These are phyloP conservation scores for Monosiga brevicollis DNA, from an alignment of 78 protist genomes.

Conservation along the genomic window DNA sequence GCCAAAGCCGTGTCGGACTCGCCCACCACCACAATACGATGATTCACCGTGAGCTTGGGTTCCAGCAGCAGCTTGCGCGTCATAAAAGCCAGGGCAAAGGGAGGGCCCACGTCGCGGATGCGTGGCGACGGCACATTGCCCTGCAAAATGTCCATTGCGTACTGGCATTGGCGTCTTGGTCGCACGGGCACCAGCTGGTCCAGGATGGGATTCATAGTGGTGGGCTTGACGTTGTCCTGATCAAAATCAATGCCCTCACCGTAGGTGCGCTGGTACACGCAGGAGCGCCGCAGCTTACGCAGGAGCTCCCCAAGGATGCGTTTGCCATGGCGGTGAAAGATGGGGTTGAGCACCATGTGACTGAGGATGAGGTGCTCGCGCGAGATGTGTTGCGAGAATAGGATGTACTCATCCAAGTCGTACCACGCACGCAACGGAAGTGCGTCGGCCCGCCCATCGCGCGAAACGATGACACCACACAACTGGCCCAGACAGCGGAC, in stretches of 20 bases:
- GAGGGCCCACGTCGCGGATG: background rate
- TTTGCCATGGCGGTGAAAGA: background rate
- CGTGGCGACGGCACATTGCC: background rate
- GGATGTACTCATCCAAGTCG: background rate
- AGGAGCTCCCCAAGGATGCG: background rate
- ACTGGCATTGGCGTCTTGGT: background rate
- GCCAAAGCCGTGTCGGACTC: background rate
- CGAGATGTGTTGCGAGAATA: background rate
- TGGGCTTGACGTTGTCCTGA: background rate
- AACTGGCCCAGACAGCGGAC: background rate
- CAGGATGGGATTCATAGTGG: background rate
- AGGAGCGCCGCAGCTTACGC: background rate
- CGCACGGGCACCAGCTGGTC: background rate
- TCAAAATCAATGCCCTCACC: background rate
- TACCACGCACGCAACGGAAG: background rate
- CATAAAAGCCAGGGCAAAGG: background rate
- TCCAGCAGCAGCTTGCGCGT: background rate
- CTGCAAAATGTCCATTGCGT: background rate
- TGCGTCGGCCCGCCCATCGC: background rate
- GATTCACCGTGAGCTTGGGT: background rate
- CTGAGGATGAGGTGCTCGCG: background rate
- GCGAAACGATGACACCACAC: background rate
- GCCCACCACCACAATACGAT: background rate
- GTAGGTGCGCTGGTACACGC: background rate
- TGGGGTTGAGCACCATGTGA: background rate